Evolutionary conservation across 2,329 filamentous ascomycete species (phyloP), one percentile per base, ranked within the genome.

Genomic region (Didymella sp.): DNA sequence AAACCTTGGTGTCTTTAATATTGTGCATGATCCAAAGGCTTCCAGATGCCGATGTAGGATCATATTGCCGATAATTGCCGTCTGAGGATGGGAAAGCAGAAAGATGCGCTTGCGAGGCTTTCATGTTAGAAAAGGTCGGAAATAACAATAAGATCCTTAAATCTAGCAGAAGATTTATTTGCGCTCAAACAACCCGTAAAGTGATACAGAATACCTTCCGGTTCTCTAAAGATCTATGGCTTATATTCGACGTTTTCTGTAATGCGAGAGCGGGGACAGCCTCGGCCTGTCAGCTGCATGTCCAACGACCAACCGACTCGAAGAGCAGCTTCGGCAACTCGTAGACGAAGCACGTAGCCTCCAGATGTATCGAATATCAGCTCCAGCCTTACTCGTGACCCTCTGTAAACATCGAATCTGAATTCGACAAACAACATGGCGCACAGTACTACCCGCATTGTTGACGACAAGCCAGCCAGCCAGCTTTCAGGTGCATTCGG

Each of bases 401-500:
- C 15, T 6, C 13, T 15, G 37, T 37, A 19, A 25, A 28, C 1
- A 22, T 7, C 6, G 3, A 27, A 15, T 8, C 25, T 46, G 28
- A 22, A 2, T 4, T 37, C 5, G 13, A 37, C 9, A 13, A 6
- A 30, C 11, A 44, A 25, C 15, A 57, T 57, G 54, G 54, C 48
- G 24, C 54, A 57, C 49, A 57, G 48, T 12, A 48, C 54, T 4
- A 57, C 48, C 2, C 30, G 54, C 8, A 57, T 57, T 3, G 54
- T 57, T 13, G 43, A 52, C 19, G 51, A 56, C 19, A 59, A 40
- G 31, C 61, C 61, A 33, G 46, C 61, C 6, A 55, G 53, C 51
- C 56, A 56, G 48, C 51, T 58, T 2, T 56, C 56, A 8, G 55
- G 51, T 56, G 44, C 66, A 25, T 73, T 64, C 40, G 68, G 70